A percentile compares a stretch with the other conserved stretches of the same genome.
Evolutionary conservation across 2,329 filamentous ascomycete genomes (phyloP).

Genomic region (Talaromyces albobiverticillius): DNA sequence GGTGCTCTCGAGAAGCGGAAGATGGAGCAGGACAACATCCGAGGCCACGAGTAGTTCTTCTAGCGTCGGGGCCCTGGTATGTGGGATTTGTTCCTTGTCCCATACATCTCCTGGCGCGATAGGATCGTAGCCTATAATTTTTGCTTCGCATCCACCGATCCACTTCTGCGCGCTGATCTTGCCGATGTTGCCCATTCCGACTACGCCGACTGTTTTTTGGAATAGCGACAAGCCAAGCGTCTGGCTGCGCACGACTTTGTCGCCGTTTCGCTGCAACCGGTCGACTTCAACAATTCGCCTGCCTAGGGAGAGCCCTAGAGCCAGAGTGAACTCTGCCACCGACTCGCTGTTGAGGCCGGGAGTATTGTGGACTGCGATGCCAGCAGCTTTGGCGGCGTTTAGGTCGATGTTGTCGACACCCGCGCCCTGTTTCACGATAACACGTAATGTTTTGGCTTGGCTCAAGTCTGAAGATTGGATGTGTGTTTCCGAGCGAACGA

Average conservation of each 20-base stretch:
- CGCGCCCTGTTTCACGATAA: background rate
- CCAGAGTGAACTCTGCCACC: background rate
- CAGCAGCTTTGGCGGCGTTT: background rate
- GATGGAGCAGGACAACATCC: constrained; percentile 27
- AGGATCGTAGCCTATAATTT: background rate
- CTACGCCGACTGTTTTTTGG: background rate
- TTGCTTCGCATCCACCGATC: background rate
- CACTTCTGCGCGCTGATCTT: background rate
- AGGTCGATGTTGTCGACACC: background rate
- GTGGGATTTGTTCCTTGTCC: background rate
- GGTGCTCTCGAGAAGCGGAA: constrained; percentile 29
- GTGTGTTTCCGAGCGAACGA: background rate
- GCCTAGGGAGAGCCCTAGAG: background rate
- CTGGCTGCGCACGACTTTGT: background rate
- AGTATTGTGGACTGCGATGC: background rate
- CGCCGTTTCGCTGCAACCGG: background rate
- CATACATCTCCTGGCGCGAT: background rate
- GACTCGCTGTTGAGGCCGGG: background rate
- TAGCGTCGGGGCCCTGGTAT: background rate
- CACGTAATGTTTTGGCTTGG: constrained; percentile 5
- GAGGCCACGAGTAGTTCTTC: background rate
- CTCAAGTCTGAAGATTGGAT: constrained; percentile 21
- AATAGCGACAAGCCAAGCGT: background rate
- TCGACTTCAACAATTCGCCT: background rate
- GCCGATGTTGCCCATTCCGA: constrained; percentile 6